Evolutionary conservation across 139 green algal species (phyloP).

Genomic region (Volvox reticuliferus): DNA sequence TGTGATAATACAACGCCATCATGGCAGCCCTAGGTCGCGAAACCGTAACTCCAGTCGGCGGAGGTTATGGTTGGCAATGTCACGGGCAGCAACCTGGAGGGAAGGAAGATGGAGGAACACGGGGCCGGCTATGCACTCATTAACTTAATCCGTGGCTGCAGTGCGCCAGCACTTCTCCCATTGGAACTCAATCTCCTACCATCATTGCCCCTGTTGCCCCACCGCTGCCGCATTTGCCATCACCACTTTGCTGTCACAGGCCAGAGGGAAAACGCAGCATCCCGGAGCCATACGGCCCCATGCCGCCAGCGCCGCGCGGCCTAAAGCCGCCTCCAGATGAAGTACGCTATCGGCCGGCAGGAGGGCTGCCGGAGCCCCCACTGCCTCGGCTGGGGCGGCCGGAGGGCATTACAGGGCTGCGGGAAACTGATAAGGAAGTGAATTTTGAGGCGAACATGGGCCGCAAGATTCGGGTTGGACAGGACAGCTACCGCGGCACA

Average conservation of each 20-base stretch:
- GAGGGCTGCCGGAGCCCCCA: constrained; percentile 29
- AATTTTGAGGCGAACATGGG: constrained; percentile 54
- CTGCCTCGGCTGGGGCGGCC: constrained; percentile 50
- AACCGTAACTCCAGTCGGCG: no score
- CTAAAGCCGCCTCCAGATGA: neutral
- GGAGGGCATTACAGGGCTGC: constrained; percentile 46
- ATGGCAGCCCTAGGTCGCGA: no score
- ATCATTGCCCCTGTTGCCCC: neutral
- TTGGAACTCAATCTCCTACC: no score
- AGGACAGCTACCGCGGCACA: constrained; percentile 45
- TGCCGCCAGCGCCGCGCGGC: constrained; percentile 16
- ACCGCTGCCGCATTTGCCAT: neutral
- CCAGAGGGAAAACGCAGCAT: constrained; percentile 52
- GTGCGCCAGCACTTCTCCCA: no score
- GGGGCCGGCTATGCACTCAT: no score
- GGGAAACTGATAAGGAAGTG: constrained; percentile 54
- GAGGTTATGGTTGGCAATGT: no score
- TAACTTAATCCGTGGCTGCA: no score
- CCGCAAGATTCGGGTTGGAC: constrained; percentile 55
- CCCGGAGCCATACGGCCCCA: constrained; percentile 53
- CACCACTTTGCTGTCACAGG: constrained; percentile 28
- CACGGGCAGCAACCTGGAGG: no score
- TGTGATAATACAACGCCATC: no score
- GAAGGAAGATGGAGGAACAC: no score
- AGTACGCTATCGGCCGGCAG: neutral